Evolutionary conservation across 2,329 filamentous ascomycete species (phyloP), one percentile per base, ranked within the genome.

Genomic region (Trichoderma aggressivum): DNA sequence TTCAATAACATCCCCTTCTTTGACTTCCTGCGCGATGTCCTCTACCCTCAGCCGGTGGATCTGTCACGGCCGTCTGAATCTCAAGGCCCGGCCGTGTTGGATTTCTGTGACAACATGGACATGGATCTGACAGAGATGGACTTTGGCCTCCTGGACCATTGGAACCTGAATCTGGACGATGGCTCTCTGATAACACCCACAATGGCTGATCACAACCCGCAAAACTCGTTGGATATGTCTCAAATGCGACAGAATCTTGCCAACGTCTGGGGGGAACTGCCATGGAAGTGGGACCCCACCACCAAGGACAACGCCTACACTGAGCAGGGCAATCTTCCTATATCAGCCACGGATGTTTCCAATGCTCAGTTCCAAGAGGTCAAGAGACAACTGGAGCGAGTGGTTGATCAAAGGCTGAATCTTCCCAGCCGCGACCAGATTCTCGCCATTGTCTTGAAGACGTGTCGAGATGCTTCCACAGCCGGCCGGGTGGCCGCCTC

Each of bases 371-470:
- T 84, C 21, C 81, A 83, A 53, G 80, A 82, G 60, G 79, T 79
- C 61, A 75, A 79, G 56, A 80, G 79, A 72, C 78, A 78, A 30
- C 73, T 83, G 21, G 79, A 83, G 73, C 80, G 81, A 60, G 80
- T 85, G 14, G 75, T 85, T 53, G 76, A 79, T 3, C 84, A 86
- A 55, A 84, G 80, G 58, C 74, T 88, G 21, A 82, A 85, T 32
- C 77, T 80, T 28, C 80, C 84, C 7, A 84, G 82, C 24, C 85
- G 89, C 4, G 91, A 93, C 77, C 86, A 85, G 60, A 85, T 92
- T 1, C 81, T 93, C 70, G 89, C 87, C 12, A 84, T 92, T 71
- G 86, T 92, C 1, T 80, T 93, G 43, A 84, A 85, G 63, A 88
- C 86, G 5, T 90, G 87, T 74, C 86, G 85, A 60, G 82, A 82